A percentile compares a stretch with the other conserved stretches of the same genome.
Evolutionary conservation across 768 basidiomycete genomes (phyloP).

Genomic region (Mrakia blollopis): DNA sequence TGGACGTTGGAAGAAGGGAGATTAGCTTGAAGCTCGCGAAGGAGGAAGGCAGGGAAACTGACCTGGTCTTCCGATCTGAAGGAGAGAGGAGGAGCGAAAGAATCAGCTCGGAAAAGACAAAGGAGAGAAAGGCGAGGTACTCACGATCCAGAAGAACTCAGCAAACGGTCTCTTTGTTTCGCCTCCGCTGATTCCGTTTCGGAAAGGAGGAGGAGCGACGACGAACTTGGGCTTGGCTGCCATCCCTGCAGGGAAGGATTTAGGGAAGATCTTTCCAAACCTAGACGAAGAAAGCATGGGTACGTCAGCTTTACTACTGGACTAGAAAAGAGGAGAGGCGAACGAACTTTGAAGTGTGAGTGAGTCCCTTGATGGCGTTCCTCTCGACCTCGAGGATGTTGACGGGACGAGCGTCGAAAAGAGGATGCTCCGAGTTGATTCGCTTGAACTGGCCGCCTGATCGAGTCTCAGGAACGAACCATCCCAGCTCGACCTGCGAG

Average conservation of each 20-base stretch:
- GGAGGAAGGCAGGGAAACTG: not conserved
- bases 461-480: not conserved
- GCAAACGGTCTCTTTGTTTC: not conserved
- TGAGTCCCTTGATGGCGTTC: slow-evolving; percentile 3
- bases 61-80: not conserved
- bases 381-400: not conserved
- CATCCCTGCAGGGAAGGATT: not conserved
- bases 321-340: not conserved
- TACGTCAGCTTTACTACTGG: not conserved
- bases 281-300: no score
- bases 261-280: no score
- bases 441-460: not conserved
- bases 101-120: no score
- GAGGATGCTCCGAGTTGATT: not conserved
- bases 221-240: not conserved
- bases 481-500: not conserved
- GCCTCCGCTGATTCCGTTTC: not conserved
- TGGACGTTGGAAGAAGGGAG: not conserved
- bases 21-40: not conserved
- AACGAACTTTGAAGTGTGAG: not conserved
- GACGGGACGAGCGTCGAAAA: not conserved
- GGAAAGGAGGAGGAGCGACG: not conserved
- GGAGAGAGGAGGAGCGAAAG: no score
- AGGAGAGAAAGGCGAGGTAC: no score
- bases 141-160: slow-evolving; percentile 9